Evolutionary conservation across 345 rosid species (phyloP).

Genomic region (Dipteronia dyeriana): DNA sequence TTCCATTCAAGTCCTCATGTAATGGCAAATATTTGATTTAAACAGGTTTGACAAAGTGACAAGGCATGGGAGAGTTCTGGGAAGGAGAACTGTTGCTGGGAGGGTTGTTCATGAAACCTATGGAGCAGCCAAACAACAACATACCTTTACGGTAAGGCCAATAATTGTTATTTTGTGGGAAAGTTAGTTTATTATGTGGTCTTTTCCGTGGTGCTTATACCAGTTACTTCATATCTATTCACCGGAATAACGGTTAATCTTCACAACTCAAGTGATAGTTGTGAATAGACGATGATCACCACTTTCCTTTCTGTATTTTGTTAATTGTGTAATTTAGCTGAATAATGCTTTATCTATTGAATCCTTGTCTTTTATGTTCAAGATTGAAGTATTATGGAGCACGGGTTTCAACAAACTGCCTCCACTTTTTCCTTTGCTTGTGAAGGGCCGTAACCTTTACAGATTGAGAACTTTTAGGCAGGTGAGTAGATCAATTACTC

Average conservation of each 20-base stretch:
- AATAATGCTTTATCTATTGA: constrained; percentile 19
- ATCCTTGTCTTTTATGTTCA: constrained; percentile 22
- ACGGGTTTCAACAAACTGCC: constrained; percentile 51
- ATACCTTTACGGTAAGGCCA: constrained; percentile 61
- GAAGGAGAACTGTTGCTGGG: constrained; percentile 64
- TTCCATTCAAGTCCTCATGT: constrained; percentile 14
- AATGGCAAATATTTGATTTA: constrained; percentile 12
- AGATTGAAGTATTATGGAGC: constrained; percentile 76
- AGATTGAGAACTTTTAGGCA: constrained; percentile 56
- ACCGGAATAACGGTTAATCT: background rate
- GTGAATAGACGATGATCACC: background rate
- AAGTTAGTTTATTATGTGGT: background rate
- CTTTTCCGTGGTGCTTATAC: background rate
- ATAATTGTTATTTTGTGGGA: constrained; percentile 7
- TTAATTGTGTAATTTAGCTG: background rate
- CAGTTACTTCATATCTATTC: background rate
- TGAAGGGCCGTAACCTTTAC: constrained; percentile 70
- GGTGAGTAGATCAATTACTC: constrained; percentile 29
- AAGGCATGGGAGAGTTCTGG: constrained; percentile 42
- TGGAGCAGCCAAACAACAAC: constrained; percentile 74
- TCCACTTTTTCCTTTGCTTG: constrained; percentile 60
- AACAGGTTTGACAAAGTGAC: constrained; percentile 50
- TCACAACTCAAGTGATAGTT: background rate
- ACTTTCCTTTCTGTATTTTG: constrained; percentile 2
- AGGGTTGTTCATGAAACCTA: constrained; percentile 71